Evolutionary conservation across 805 yeast species (phyloP), one percentile per base, ranked within the genome.

Genomic region (Pichia occidentalis): DNA sequence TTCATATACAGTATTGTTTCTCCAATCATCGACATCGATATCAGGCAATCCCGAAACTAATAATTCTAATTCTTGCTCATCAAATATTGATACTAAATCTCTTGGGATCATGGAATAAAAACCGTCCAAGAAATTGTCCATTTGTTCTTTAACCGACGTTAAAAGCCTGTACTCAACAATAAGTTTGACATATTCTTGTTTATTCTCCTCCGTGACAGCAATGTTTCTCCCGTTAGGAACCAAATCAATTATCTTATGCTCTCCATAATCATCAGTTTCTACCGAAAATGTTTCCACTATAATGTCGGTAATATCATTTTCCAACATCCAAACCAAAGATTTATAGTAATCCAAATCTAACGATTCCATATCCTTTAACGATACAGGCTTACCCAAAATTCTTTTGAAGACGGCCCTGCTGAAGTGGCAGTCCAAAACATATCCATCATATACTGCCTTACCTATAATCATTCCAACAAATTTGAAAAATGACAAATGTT

Each of bases 11-110:
- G 96, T 75, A 56, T 92, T 84, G 52, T 77, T 80, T 48, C 84
- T 83, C 99, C 99, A 92, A 56, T 92, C 99, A 49, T 80, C 85
- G 16, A 90, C 90, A 62, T 86, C 95, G 51, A 92, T 87, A 51
- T 90, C 96, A 2, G 99, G 98, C 51, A 92, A 67, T 3, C 99
- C 99, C 24, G 95, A 83, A 29, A 92, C 84, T 49, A 92, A 68
- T 44, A 92, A 70, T 62, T 92, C 99, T 40, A 92, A 67, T 58
- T 92, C 99, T 53, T 88, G 95, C 55, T 92, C 98, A 59, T 87
- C 95, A 63, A 92, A 92, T 22, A 90, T 82, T 0, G 90, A 67
- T 30, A 92, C 77, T 44, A 86, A 63, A 11, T 86, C 90, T 49
- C 79, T 75, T 12, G 95, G 86, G 47, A 92, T 84, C 22, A 92